Conservation (phyloP, 345 rosid species). For the Eutrema yunnanense region DNA sequence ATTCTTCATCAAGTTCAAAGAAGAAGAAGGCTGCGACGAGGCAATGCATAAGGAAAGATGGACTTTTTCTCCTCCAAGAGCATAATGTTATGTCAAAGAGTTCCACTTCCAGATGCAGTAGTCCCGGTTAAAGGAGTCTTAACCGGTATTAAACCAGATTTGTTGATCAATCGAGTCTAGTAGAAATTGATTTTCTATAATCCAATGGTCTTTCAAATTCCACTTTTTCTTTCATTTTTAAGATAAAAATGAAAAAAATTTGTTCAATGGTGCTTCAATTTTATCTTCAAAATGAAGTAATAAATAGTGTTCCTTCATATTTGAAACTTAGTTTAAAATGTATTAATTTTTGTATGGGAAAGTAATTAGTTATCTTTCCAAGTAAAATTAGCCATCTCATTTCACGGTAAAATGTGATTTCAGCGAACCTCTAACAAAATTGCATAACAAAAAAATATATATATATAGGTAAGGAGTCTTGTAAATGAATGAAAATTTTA, state of each 20-base stretch:
- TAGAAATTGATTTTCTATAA: too few relatives aligned
- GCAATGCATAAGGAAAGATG: conserved; percentile 47
- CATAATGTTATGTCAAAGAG: conserved; percentile 33
- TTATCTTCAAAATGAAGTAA: too few relatives aligned
- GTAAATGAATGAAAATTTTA: background rate
- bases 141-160: background rate
- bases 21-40: conserved; percentile 48
- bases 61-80: conserved; percentile 63
- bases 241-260: too few relatives aligned
- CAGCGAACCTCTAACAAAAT: background rate
- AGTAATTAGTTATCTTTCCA: too few relatives aligned
- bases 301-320: too few relatives aligned
- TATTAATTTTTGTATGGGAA: too few relatives aligned
- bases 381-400: background rate
- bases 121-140: conserved; percentile 26
- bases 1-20: conserved; percentile 72
- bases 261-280: too few relatives aligned
- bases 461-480: background rate
- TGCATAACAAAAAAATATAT: too few relatives aligned
- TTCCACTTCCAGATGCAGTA: conserved; percentile 30
- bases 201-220: too few relatives aligned
- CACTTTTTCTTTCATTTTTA: too few relatives aligned
- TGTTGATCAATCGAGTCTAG: too few relatives aligned
- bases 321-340: too few relatives aligned
- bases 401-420: background rate